These are phyloP conservation scores for Fusarium solani-melongenae DNA, from an alignment of 2,329 filamentous ascomycete species.

Conservation along the genomic window DNA sequence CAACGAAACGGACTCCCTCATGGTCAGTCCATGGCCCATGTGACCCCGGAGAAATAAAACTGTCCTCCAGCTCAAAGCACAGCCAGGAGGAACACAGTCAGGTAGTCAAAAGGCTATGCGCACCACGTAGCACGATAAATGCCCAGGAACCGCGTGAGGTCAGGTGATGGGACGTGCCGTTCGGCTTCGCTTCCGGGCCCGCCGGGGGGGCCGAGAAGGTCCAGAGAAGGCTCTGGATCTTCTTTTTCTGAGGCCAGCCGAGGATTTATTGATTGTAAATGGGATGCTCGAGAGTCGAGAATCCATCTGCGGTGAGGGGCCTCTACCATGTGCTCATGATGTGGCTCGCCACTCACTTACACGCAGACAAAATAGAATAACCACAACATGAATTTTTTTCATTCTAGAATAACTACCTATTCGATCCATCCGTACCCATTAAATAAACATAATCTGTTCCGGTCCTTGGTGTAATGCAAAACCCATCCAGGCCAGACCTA, in stretches of 20 bases:
- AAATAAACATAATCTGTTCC: background rate
- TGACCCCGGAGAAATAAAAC: background rate
- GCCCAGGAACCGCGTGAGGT: conserved; percentile 24
- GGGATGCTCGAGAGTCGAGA: background rate
- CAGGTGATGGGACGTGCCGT: conserved; percentile 10
- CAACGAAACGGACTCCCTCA: background rate
- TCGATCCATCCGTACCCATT: background rate
- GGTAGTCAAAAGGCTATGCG: background rate
- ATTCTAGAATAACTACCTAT: background rate
- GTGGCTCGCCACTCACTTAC: background rate
- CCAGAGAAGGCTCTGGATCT: background rate
- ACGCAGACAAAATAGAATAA: background rate
- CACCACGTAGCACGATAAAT: conserved; percentile 20
- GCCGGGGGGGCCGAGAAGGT: background rate
- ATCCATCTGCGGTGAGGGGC: background rate
- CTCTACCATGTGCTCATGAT: background rate
- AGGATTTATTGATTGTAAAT: background rate
- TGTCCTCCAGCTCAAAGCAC: background rate
- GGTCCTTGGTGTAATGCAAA: background rate
- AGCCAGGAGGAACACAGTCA: background rate
- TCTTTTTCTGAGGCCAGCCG: background rate
- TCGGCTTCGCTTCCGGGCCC: background rate
- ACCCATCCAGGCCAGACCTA: background rate
- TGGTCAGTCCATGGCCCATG: background rate
- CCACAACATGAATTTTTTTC: background rate